These are phyloP conservation scores for Flaveria trinervia DNA, from an alignment of 129 eudicot species.

Conservation along the genomic window DNA sequence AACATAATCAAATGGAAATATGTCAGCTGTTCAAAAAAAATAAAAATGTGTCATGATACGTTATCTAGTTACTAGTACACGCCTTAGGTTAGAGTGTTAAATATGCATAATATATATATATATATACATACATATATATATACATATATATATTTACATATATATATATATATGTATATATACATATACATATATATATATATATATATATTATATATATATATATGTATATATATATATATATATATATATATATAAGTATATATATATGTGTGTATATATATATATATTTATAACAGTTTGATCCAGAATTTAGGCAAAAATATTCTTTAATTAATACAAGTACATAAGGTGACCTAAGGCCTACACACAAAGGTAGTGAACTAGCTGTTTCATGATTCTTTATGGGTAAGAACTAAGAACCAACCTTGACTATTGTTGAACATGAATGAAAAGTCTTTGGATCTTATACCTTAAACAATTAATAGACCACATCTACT, in stretches of 20 bases:
- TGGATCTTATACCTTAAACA: constrained; percentile 40
- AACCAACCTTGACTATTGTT: constrained; percentile 47
- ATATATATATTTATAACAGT: constrained; percentile 7
- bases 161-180: not conserved
- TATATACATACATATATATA: no score
- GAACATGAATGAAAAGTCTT: constrained; percentile 39
- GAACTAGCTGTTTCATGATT: constrained; percentile 36
- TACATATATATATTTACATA: not conserved
- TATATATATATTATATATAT: no score
- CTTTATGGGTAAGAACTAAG: constrained; percentile 35
- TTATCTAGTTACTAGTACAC: constrained; percentile 37
- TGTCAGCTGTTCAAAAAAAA: constrained; percentile 6
- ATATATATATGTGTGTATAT: no score
- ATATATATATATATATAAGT: no score
- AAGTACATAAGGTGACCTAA: constrained; percentile 48
- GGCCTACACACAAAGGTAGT: constrained; percentile 36
- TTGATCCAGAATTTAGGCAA: constrained; percentile 37
- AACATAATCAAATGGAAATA: constrained; percentile 25
- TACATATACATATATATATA: no score
- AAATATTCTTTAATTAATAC: not conserved
- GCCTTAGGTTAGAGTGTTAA: constrained; percentile 26
- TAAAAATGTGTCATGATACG: constrained; percentile 44
- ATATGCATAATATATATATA: constrained; percentile 15
- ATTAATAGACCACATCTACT: constrained; percentile 37
- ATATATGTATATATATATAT: no score